These are phyloP conservation scores for Coemansia sp. DNA, from an alignment of 192 early-diverging fungal species.

Conservation along the genomic window DNA sequence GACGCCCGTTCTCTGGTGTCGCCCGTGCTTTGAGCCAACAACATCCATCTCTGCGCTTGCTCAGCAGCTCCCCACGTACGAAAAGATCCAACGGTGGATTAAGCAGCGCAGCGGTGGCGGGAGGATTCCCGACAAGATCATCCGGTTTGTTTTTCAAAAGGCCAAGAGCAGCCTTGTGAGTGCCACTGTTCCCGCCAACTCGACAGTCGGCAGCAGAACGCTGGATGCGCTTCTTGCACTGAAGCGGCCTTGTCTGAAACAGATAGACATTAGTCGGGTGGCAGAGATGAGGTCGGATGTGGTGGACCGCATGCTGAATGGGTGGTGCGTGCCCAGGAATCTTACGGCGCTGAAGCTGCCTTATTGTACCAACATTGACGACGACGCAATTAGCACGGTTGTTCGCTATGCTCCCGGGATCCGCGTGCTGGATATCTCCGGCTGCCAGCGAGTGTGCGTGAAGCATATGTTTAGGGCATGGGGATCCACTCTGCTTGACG, in stretches of 20 bases:
- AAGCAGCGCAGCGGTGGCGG: background rate
- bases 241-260: slow-evolving; percentile 21
- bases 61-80: slow-evolving; percentile 32
- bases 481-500: slow-evolving; percentile 22
- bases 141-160: slow-evolving; percentile 22
- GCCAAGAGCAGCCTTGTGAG: slow-evolving; percentile 15
- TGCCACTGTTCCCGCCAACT: slow-evolving; percentile 16
- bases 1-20: slow-evolving; percentile 34
- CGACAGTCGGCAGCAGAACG: background rate
- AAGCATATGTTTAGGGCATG: slow-evolving; percentile 37
- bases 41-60: background rate
- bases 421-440: slow-evolving; percentile 46
- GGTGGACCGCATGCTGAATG: slow-evolving; percentile 17
- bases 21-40: slow-evolving; percentile 2
- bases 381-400: slow-evolving; percentile 19
- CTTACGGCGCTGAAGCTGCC: slow-evolving; percentile 28
- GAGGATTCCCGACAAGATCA: slow-evolving; percentile 19
- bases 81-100: slow-evolving; percentile 13
- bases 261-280: slow-evolving; percentile 10
- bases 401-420: slow-evolving; percentile 18
- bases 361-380: slow-evolving; percentile 15
- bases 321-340: slow-evolving; percentile 15
- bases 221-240: slow-evolving; percentile 20
- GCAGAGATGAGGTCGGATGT: background rate
- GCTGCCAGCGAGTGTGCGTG: slow-evolving; percentile 29